phyloP scores from a whole-genome alignment of 179 eudicot species.

The Vitellaria paradoxa region DNA sequence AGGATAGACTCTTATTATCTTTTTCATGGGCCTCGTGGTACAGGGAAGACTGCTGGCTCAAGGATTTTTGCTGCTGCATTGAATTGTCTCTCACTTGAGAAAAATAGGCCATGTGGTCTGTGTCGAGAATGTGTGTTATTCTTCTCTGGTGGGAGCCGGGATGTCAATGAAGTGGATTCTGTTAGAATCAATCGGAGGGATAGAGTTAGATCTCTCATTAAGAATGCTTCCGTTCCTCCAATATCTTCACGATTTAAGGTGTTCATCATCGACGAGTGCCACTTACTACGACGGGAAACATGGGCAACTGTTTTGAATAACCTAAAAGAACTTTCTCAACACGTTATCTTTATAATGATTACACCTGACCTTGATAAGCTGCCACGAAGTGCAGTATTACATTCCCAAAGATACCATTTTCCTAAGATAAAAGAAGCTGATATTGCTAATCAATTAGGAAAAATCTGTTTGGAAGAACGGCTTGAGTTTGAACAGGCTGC shows the following conservation, averaged over 20 bases:
- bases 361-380: slow-evolving; percentile 83
- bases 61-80: slow-evolving; percentile 92
- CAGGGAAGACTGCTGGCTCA: slow-evolving; percentile 91
- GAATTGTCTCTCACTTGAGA: slow-evolving; percentile 67
- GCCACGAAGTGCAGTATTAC: slow-evolving; percentile 62
- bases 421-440: slow-evolving; percentile 68
- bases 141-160: slow-evolving; percentile 79
- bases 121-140: slow-evolving; percentile 77
- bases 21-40: slow-evolving; percentile 91
- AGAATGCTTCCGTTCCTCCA: slow-evolving; percentile 58
- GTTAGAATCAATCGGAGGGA: slow-evolving; percentile 59
- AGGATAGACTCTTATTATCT: slow-evolving; percentile 66
- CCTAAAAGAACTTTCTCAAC: slow-evolving; percentile 51
- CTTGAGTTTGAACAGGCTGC: slow-evolving; percentile 75
- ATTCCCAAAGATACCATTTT: slow-evolving; percentile 66
- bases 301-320: slow-evolving; percentile 66
- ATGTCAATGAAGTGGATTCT: slow-evolving; percentile 86
- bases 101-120: slow-evolving; percentile 66
- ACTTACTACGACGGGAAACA: slow-evolving; percentile 61
- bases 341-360: slow-evolving; percentile 70
- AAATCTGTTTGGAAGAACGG: slow-evolving; percentile 75
- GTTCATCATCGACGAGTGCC: slow-evolving; percentile 87
- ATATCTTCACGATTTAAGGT: slow-evolving; percentile 79
- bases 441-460: slow-evolving; percentile 47
- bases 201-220: slow-evolving; percentile 54